Conservation (phyloP, 1,284 basidiomycete species). For the Exobasidium cylindrosporum region DNA sequence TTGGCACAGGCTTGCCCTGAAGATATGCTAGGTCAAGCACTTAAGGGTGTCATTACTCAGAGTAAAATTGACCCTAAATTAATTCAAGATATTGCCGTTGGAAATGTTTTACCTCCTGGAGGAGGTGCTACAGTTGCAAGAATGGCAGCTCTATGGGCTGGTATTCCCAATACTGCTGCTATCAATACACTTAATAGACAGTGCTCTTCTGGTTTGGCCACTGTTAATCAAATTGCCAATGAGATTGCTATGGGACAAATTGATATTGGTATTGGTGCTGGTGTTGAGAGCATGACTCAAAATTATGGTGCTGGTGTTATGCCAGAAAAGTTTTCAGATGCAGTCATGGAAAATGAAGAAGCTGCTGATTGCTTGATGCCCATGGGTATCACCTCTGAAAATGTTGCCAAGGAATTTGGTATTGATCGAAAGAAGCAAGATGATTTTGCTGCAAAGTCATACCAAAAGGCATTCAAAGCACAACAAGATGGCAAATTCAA, state of each 20-base stretch:
- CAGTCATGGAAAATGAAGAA: conserved; percentile 72
- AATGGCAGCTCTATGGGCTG: conserved; percentile 88
- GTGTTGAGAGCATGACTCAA: conserved; percentile 89
- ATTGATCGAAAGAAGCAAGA: conserved; percentile 76
- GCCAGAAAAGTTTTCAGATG: conserved; percentile 74
- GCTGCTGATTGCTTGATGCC: conserved; percentile 89
- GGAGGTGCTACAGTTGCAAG: conserved; percentile 87
- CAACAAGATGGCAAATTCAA: conserved; percentile 86
- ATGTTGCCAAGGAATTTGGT: conserved; percentile 76
- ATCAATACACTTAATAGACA: conserved; percentile 84
- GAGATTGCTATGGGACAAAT: conserved; percentile 64
- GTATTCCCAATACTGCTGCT: conserved; percentile 66
- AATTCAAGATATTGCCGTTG: conserved; percentile 62
- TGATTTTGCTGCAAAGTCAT: conserved; percentile 79
- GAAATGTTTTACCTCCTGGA: conserved; percentile 87
- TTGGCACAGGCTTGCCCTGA: conserved; percentile 78
- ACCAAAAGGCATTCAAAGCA: conserved; percentile 77
- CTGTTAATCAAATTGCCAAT: conserved; percentile 86
- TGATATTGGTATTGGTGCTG: conserved; percentile 89
- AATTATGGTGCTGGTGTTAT: conserved; percentile 65
- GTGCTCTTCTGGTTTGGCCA: conserved; percentile 86
- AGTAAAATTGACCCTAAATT: conserved; percentile 71
- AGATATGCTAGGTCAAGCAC: conserved; percentile 73
- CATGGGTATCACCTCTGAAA: conserved; percentile 97
- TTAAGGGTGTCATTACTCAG: conserved; percentile 54